Percentiles rank a stretch among this genome's conserved stretches.
These are phyloP conservation scores for Prasinococcaceae sp. DNA, from an alignment of 139 green algal genomes.

Conservation along the genomic window DNA sequence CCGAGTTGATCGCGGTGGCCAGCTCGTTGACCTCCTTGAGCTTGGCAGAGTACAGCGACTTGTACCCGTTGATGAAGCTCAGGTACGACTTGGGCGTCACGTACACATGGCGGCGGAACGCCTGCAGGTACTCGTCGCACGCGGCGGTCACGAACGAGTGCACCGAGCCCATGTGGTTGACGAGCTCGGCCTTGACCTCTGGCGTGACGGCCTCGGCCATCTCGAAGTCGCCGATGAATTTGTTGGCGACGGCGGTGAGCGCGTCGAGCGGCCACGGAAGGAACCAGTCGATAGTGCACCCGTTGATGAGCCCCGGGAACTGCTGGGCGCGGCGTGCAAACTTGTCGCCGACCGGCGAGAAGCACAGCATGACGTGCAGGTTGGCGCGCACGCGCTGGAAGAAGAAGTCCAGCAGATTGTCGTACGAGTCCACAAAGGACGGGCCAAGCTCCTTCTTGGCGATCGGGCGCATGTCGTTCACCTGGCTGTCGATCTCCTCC, in stretches of 20 bases:
- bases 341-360: conserved; percentile 72
- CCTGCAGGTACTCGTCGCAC: conserved; percentile 32
- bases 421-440: conserved; percentile 51
- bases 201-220: conserved; percentile 28
- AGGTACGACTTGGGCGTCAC: conserved; percentile 68
- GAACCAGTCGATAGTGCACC: conserved; percentile 86
- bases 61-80: conserved; percentile 55
- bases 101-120: conserved; percentile 56
- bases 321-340: conserved; percentile 65
- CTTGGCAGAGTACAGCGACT: conserved; percentile 36
- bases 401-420: conserved; percentile 81
- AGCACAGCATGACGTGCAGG: conserved; percentile 80
- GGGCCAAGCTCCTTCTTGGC: conserved; percentile 29
- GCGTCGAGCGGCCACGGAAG: conserved; percentile 50
- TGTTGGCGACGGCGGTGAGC: conserved; percentile 49
- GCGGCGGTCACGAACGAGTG: conserved; percentile 14
- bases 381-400: conserved; percentile 68
- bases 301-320: conserved; percentile 80
- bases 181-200: conserved; percentile 52
- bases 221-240: conserved; percentile 52
- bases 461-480: conserved; percentile 69
- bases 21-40: conserved; percentile 32
- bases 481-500: conserved; percentile 79
- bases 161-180: conserved; percentile 50
- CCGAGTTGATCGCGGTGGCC: conserved; percentile 41